These are phyloP conservation scores for Schizosaccharomyces japonicus DNA, from an alignment of 805 yeast species.

Conservation along the genomic window DNA sequence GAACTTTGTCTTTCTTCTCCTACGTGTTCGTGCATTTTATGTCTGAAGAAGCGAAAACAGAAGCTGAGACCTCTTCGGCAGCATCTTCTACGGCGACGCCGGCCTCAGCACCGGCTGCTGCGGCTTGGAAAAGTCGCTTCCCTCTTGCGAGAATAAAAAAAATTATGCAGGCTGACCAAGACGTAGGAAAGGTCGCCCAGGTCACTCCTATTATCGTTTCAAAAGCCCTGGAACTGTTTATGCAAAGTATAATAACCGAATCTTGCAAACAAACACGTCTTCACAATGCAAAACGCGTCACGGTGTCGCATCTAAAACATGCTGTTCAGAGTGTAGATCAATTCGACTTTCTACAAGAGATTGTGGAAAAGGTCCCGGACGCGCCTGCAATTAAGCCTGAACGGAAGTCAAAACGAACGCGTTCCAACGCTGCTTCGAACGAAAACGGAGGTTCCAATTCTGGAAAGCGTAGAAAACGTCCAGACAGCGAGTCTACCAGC, in stretches of 20 bases:
- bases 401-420: background rate
- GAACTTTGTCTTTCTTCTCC: too few relatives aligned
- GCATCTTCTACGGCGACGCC: background rate
- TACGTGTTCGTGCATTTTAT: too few relatives aligned
- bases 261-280: slow-evolving; percentile 53
- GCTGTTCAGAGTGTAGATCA: slow-evolving; percentile 73
- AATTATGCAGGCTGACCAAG: slow-evolving; percentile 94
- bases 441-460: too few relatives aligned
- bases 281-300: slow-evolving; percentile 55
- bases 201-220: slow-evolving; percentile 98
- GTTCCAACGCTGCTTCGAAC: background rate
- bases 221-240: slow-evolving; percentile 73
- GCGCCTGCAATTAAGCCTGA: slow-evolving; percentile 11
- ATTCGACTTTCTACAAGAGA: slow-evolving; percentile 75
- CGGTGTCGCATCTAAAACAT: slow-evolving; percentile 56
- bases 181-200: slow-evolving; percentile 93
- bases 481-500: too few relatives aligned
- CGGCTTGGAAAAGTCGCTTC: slow-evolving; percentile 1
- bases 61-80: background rate
- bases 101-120: background rate
- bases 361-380: slow-evolving; percentile 36
- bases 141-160: slow-evolving; percentile 63
- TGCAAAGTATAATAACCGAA: slow-evolving; percentile 71
- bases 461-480: too few relatives aligned
- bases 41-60: background rate